These are phyloP conservation scores for Moesziomyces aphidis DNA, from an alignment of 1,284 basidiomycete genomes.

Conservation along the genomic window DNA sequence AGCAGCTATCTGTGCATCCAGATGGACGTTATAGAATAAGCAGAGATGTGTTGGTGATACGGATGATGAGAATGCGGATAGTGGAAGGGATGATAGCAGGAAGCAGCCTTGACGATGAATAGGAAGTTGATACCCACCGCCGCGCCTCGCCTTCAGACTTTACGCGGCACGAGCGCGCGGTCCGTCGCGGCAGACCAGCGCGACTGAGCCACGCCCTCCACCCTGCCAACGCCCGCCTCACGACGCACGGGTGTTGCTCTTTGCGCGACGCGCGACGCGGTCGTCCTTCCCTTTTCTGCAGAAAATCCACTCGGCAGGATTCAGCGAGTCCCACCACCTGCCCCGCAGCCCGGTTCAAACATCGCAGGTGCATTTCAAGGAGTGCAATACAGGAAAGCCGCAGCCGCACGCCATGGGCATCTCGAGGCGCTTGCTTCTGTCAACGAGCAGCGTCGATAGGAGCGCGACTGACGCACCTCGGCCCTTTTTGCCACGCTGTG, in stretches of 20 bases:
- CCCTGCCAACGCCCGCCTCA: background rate
- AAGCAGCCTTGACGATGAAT: background rate
- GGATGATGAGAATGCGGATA: too few species aligned
- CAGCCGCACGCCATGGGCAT: too few species aligned
- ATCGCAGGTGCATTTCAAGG: too few species aligned
- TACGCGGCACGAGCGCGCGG: background rate
- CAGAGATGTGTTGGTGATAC: background rate
- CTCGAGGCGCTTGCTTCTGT: too few species aligned
- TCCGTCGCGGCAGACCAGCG: background rate
- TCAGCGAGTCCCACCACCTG: background rate
- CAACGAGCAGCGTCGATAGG: too few species aligned
- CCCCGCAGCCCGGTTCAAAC: too few species aligned
- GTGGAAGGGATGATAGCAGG: background rate
- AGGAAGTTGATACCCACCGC: background rate
- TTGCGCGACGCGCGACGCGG: slow-evolving; percentile 44
- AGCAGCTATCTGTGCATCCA: background rate
- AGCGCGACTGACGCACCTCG: too few species aligned
- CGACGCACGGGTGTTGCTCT: slow-evolving; percentile 23
- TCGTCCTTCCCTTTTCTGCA: slow-evolving; percentile 9
- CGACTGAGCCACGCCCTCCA: background rate
- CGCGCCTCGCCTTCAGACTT: background rate
- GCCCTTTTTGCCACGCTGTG: too few species aligned
- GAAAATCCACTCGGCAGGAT: background rate
- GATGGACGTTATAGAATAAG: background rate
- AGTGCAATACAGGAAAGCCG: too few species aligned